Conservation (phyloP, 768 basidiomycete genomes). For the Glaciozyma martinii region DNA sequence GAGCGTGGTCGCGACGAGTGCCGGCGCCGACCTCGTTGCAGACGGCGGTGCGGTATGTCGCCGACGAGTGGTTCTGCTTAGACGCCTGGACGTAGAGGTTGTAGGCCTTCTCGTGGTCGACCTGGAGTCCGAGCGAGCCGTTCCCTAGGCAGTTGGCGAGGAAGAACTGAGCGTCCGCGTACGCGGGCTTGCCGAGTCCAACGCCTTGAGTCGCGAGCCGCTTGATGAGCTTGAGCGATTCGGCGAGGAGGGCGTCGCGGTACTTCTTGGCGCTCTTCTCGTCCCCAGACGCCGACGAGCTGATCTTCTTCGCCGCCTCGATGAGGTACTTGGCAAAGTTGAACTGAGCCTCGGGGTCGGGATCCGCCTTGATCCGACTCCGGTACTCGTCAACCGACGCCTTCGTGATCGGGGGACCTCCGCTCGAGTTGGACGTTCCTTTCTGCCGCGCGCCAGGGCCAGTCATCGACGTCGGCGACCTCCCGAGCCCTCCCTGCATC, state of each 20-base stretch:
- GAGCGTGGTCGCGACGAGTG: slow-evolving; percentile 72
- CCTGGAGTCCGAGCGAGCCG: slow-evolving; percentile 85
- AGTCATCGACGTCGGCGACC: slow-evolving; percentile 1
- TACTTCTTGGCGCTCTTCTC: slow-evolving; percentile 75
- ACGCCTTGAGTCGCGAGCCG: slow-evolving; percentile 77
- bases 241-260: slow-evolving; percentile 72
- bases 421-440: slow-evolving; percentile 1
- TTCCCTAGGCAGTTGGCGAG: slow-evolving; percentile 95
- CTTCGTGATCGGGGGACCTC: slow-evolving; percentile 34
- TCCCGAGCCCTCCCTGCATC: slow-evolving; percentile 21
- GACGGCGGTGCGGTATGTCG: slow-evolving; percentile 92
- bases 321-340: slow-evolving; percentile 97
- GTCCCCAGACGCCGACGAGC: slow-evolving; percentile 47
- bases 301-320: slow-evolving; percentile 82
- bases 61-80: slow-evolving; percentile 91
- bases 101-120: slow-evolving; percentile 96
- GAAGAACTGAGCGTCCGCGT: slow-evolving; percentile 96
- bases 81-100: slow-evolving; percentile 93
- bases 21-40: slow-evolving; percentile 99
- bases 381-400: slow-evolving; percentile 97
- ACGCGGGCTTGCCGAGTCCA: slow-evolving; percentile 52
- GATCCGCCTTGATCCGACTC: slow-evolving; percentile 90
- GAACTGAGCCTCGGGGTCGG: slow-evolving; percentile 96
- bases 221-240: slow-evolving; percentile 85
- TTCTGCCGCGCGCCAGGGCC: slow-evolving; percentile 7